Evolutionary conservation across 345 rosid species (phyloP), one percentile per base, ranked within the genome.

Genomic region (Kernera saxatilis): DNA sequence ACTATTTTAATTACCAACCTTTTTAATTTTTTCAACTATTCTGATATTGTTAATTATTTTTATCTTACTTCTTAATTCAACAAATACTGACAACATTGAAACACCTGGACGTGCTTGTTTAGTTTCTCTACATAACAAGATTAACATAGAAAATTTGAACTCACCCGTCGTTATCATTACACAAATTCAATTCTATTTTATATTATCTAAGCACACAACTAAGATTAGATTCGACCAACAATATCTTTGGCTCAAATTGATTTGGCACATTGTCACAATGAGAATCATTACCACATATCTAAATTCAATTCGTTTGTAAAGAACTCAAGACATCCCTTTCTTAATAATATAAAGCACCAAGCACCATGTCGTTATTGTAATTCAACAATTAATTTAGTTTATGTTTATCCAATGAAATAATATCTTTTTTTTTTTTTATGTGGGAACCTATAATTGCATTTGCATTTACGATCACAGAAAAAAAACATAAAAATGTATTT

Each of bases 201-300:
- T 56, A 69, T 32, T 69, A 69, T 45, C 45, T 14, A 55, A 10
- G 10, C 43, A 27, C 40, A 67, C 41, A 53, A 43, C 25, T 69
- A n/a, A 41, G 48, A 33, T 56, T 69, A 57, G 56, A 69, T 69
- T 69, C 73, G 21, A 8, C 8, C 57, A 69, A 69, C 73, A 69
- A 57, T 44, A 57, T 69, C 73, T 33, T 57, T 57, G 56, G 73
- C 23, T 29, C 25, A 69, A 33, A 69, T 45, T 69, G 73, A 45
- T 57, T 69, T 44, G 65, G 66, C 66, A 45, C 48, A 69, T 57
- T 69, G 65, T 69, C 73, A 33, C 19, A 69, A 35, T 35, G 4
- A 69, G 65, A 69, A 57, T 68, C 65, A 33, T 56, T 57, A 69
- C 56, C 25, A 27, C 7, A 11, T 29, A 18, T 18, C 29, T 44